These are phyloP conservation scores for Blastobotrys persicus DNA, from an alignment of 1,139 yeast species.

Conservation along the genomic window DNA sequence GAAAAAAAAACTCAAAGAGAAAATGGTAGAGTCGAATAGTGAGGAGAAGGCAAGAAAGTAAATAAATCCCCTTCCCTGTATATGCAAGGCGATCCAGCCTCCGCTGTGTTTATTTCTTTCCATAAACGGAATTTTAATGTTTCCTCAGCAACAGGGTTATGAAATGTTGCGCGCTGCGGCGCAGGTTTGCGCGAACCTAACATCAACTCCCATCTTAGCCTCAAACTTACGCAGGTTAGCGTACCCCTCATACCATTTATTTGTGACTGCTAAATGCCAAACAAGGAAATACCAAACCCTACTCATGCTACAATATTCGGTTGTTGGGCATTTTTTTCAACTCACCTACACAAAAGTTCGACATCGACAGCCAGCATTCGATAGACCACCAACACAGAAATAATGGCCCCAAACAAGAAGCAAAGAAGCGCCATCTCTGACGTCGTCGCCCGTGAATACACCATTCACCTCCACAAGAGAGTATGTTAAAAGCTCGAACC, in stretches of 20 bases:
- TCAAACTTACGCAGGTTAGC: neutral
- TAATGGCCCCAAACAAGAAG: conserved; percentile 40
- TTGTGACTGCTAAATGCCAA: conserved; percentile 5
- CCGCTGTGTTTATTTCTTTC: conserved; percentile 14
- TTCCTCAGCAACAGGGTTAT: neutral
- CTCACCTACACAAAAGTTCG: conserved; percentile 4
- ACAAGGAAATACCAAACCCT: neutral
- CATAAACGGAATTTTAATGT: conserved; percentile 11
- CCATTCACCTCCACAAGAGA: conserved; percentile 99
- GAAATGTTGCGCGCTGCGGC: too few relatives aligned
- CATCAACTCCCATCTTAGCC: neutral
- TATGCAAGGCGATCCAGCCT: neutral
- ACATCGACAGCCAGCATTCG: conserved; percentile 7
- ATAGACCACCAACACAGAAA: conserved; percentile 3
- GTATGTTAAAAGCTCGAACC: conserved; percentile 51
- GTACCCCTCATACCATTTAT: neutral
- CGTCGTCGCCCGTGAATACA: conserved; percentile 99
- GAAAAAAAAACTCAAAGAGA: neutral
- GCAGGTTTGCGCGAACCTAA: neutral
- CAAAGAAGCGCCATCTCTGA: conserved; percentile 90
- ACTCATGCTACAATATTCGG: conserved; percentile 1
- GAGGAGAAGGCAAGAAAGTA: conserved; percentile 4
- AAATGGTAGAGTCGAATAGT: neutral
- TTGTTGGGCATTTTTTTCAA: conserved; percentile 1
- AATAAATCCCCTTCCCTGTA: conserved; percentile 5